phyloP scores from a whole-genome alignment of 2,329 filamentous ascomycete genomes.

The Dactylonectria macrodidyma region DNA sequence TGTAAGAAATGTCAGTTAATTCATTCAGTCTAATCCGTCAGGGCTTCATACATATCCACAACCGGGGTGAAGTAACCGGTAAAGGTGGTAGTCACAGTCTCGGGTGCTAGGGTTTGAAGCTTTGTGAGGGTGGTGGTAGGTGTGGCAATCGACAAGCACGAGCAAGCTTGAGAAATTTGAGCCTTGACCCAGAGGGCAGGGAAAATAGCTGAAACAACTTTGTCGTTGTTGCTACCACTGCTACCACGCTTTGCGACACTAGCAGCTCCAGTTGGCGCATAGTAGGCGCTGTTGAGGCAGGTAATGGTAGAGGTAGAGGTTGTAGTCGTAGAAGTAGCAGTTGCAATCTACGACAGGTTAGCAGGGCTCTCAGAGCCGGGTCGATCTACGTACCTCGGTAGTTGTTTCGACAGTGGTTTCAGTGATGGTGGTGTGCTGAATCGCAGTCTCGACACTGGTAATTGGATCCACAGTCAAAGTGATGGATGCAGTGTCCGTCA shows the following conservation, averaged over 20 bases:
- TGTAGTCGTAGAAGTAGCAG: neutral
- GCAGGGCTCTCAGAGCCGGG: neutral
- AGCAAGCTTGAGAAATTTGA: conserved; percentile 4
- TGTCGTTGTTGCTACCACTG: neutral
- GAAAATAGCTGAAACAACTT: neutral
- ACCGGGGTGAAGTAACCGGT: too few species aligned
- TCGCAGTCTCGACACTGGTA: neutral
- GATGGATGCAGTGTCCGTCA: conserved; percentile 3
- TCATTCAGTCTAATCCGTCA: too few species aligned
- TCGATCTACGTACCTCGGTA: neutral
- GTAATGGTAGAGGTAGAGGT: neutral
- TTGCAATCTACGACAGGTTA: neutral
- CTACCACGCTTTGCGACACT: neutral
- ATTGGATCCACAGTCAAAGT: neutral
- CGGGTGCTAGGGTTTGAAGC: neutral
- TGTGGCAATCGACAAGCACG: neutral
- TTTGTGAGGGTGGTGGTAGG: neutral
- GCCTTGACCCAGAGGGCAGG: neutral
- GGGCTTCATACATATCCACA: too few species aligned
- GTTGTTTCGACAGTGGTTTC: neutral
- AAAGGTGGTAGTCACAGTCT: neutral
- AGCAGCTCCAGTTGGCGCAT: neutral
- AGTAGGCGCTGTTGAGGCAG: neutral
- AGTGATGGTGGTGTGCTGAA: neutral
- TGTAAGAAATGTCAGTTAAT: neutral